A percentile compares a stretch with the other conserved stretches of the same genome.
phyloP scores from a whole-genome alignment of 441 rosid species.

The Aquilaria agallochum region DNA sequence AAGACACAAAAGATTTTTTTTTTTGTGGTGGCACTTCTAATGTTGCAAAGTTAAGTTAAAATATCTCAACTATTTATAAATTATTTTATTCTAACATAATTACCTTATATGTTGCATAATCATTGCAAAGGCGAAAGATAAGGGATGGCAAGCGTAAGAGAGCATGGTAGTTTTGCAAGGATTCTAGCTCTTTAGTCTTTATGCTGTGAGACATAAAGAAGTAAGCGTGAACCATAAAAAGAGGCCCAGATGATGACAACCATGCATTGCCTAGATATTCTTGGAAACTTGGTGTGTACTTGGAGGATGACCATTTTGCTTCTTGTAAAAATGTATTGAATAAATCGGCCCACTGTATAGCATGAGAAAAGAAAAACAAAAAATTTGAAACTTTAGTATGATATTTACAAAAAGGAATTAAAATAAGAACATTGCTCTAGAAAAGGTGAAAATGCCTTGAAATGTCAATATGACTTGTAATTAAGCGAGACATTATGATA shows the following conservation, averaged over 20 bases:
- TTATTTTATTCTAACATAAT: too few species aligned
- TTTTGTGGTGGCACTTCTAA: too few species aligned
- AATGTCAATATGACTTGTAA: too few species aligned
- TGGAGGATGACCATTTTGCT: constrained; percentile 34
- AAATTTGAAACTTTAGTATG: background rate
- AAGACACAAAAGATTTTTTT: too few species aligned
- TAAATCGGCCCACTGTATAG: constrained; percentile 36
- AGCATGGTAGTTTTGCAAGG: constrained; percentile 6
- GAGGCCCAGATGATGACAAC: constrained; percentile 35
- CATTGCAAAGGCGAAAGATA: too few species aligned
- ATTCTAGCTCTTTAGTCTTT: background rate
- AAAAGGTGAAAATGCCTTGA: too few species aligned
- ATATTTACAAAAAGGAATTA: too few species aligned
- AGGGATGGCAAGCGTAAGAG: background rate
- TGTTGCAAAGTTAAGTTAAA: too few species aligned
- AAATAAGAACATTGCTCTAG: too few species aligned
- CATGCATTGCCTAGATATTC: constrained; percentile 41
- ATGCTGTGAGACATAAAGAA: constrained; percentile 11
- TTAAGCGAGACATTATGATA: too few species aligned
- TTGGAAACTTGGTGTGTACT: constrained; percentile 23
- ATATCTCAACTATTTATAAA: too few species aligned
- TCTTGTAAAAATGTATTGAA: constrained; percentile 37
- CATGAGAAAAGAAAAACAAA: background rate
- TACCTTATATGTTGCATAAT: too few species aligned
- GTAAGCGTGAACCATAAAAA: constrained; percentile 29